A percentile compares a stretch with the other conserved stretches of the same genome.
Evolutionary conservation across 768 basidiomycete species (phyloP).

Genomic region (Lactarius vividus): DNA sequence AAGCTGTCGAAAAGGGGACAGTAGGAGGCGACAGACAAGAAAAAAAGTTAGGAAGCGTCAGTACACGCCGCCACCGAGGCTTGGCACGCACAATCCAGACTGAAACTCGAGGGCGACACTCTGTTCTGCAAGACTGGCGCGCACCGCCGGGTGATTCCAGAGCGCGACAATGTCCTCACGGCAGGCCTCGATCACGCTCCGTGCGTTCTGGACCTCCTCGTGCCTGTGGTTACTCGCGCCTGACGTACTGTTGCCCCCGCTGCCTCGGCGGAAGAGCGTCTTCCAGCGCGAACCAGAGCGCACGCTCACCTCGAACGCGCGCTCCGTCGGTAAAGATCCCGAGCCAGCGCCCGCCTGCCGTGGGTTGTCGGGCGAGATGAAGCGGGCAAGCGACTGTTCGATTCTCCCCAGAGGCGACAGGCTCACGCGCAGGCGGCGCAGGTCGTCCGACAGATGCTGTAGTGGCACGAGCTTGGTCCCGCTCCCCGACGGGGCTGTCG

Average conservation of each 20-base stretch:
- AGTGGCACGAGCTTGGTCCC: constrained; percentile 23
- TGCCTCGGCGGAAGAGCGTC: constrained; percentile 36
- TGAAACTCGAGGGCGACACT: constrained; percentile 54
- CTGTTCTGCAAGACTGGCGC: constrained; percentile 40
- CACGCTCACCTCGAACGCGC: constrained; percentile 48
- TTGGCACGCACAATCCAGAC: constrained; percentile 55
- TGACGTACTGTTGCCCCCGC: constrained; percentile 21
- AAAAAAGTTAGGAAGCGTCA: neutral
- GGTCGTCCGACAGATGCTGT: constrained; percentile 30
- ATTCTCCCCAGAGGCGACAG: constrained; percentile 56
- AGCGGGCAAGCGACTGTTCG: constrained; percentile 47
- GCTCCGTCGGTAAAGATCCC: constrained; percentile 34
- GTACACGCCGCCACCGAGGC: neutral
- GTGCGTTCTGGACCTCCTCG: constrained; percentile 43
- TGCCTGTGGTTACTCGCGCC: constrained; percentile 15
- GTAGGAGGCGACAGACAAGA: neutral
- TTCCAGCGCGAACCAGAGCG: constrained; percentile 52
- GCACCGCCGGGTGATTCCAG: constrained; percentile 50
- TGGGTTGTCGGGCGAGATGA: constrained; percentile 38
- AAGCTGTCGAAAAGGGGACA: constrained; percentile 43
- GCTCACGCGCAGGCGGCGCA: constrained; percentile 47
- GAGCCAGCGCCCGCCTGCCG: constrained; percentile 26
- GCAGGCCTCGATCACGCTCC: constrained; percentile 51
- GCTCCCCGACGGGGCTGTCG: constrained; percentile 9
- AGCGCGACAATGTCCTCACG: constrained; percentile 51